Percentiles rank a stretch among this genome's conserved stretches.
Evolutionary conservation across 1,139 yeast species (phyloP).

Genomic region (Pneumocystis canis): DNA sequence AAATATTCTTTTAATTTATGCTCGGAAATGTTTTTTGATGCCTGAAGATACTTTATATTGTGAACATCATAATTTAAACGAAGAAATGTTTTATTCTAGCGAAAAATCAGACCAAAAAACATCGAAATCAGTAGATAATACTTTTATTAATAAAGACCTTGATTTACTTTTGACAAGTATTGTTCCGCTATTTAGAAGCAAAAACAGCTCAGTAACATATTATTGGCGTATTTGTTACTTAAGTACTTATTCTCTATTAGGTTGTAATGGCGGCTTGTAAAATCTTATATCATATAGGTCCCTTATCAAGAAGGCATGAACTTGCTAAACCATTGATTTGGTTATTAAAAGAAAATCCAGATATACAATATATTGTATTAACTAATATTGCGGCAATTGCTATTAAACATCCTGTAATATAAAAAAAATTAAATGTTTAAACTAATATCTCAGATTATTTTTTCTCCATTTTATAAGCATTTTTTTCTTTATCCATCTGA

Average conservation of each 20-base stretch:
- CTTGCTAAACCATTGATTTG: constrained; percentile 40
- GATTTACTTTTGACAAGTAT: constrained; percentile 37
- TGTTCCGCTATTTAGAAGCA: constrained; percentile 32
- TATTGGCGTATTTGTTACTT: not conserved
- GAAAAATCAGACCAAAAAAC: constrained; percentile 7
- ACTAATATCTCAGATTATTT: constrained; percentile 19
- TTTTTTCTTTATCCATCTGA: constrained; percentile 55
- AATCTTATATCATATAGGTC: constrained; percentile 40
- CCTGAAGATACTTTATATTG: constrained; percentile 3
- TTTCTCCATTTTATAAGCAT: constrained; percentile 34
- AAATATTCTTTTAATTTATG: constrained; percentile 53
- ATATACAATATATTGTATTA: constrained; percentile 25
- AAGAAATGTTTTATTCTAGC: constrained; percentile 12
- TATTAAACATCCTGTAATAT: constrained; percentile 25
- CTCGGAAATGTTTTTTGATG: constrained; percentile 38
- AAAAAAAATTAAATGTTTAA: constrained; percentile 13
- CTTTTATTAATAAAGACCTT: constrained; percentile 27
- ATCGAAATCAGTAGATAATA: constrained; percentile 3
- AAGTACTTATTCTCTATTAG: constrained; percentile 1
- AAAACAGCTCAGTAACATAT: constrained; percentile 32
- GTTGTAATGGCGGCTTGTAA: constrained; percentile 50
- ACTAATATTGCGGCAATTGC: constrained; percentile 25
- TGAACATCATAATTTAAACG: not conserved
- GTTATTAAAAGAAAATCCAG: constrained; percentile 25
- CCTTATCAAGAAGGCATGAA: constrained; percentile 31